phyloP scores from a whole-genome alignment of 2,329 filamentous ascomycete genomes.

The Penicillium sp. region DNA sequence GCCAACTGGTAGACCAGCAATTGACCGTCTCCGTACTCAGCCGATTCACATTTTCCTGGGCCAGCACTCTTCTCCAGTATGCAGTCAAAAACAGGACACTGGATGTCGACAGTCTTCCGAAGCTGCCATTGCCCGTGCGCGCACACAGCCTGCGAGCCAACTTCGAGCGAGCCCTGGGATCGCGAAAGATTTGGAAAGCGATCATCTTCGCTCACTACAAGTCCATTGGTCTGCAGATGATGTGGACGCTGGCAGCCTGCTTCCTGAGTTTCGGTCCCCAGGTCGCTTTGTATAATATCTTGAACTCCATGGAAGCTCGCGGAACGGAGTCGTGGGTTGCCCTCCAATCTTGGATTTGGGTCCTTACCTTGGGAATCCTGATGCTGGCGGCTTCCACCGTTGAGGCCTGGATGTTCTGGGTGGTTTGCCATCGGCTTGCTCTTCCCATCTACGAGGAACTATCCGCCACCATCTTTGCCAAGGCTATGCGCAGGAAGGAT shows the following conservation, averaged over 20 bases:
- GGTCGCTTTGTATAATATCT: background rate
- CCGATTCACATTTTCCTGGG: conserved; percentile 50
- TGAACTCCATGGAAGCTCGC: background rate
- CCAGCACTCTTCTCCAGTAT: conserved; percentile 47
- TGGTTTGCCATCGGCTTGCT: conserved; percentile 59
- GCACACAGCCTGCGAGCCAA: background rate
- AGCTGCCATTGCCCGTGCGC: background rate
- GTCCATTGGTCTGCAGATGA: background rate
- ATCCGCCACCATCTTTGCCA: conserved; percentile 68
- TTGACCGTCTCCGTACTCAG: background rate
- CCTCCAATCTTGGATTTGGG: background rate
- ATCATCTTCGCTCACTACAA: background rate
- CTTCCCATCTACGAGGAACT: conserved; percentile 67
- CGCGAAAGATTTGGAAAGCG: background rate
- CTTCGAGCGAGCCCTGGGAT: background rate
- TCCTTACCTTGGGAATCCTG: background rate
- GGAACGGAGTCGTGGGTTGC: background rate
- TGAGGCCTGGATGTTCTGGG: conserved; percentile 45
- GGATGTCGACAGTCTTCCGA: background rate
- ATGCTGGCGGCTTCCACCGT: background rate
- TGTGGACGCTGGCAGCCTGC: background rate
- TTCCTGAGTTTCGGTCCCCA: background rate
- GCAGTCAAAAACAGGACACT: background rate
- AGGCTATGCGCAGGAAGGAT: conserved; percentile 71
- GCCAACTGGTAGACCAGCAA: background rate